Base-by-base conservation (phyloP, 139 green algal species). In the Mesotaenium endlicherianum region DNA sequence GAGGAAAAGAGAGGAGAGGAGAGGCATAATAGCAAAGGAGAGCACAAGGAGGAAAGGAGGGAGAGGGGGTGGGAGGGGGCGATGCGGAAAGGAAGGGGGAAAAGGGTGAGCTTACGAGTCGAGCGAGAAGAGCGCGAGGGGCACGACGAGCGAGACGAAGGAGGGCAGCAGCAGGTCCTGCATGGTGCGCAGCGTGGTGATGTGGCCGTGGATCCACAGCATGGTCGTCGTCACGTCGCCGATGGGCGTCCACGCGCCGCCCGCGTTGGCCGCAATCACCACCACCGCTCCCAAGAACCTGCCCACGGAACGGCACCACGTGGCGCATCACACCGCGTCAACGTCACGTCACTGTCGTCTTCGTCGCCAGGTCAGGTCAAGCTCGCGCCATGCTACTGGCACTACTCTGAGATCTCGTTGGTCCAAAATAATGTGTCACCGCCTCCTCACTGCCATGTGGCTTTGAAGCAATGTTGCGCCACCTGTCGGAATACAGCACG, bases 161-260 rank as follows among this genome's bases (percentile, higher is more conserved):
- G 79, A 85, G 2, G 68, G 70, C 2, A 85, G 0, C 26, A 85
- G 86, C 31, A 85, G 79, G 78, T 74, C 50, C 75, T 82, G 38
- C 88, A 95, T 93, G 30, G 92, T 95, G 31, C 83, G 41, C 2
- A 83, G 1, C 36, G 92, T 90, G 5, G 87, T 87, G 53, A 95
- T 89, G 55, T 95, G 89, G 55, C 92, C 92, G 77, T 92, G 84
- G 45, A 95, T 92, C 92, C 92, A 95, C 53, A 95, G 90, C 92
- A 95, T 95, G 38, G 91, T 95, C 39, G 92, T 95, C 38, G 92
- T 95, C 2, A 94, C 89, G 49, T 94, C 91, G 1, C 89, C 92
- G 38, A 95, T 95, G 57, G 92, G 92, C 16, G 92, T 95, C 92
- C 92, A 95, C 0, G 92, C 92, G 2, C 92, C 92, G 11, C 92